Conservation (phyloP, 1,284 basidiomycete species). For the Puccinia polysora region DNA sequence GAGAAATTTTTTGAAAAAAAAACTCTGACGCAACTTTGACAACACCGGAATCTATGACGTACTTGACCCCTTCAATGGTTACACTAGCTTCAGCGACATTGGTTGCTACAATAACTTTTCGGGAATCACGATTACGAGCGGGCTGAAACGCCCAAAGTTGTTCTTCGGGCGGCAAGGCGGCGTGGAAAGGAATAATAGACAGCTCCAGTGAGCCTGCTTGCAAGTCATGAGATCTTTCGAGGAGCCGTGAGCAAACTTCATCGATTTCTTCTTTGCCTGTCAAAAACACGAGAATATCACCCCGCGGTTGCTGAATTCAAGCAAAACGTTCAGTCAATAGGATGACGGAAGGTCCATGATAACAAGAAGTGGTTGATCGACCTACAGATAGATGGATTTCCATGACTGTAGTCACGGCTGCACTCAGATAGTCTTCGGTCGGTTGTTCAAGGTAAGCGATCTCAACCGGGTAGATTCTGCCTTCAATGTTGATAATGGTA, state of each 20-base stretch:
- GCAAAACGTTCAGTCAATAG: neutral
- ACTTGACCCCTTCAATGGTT: slow-evolving; percentile 90
- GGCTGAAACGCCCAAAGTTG: slow-evolving; percentile 79
- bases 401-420: slow-evolving; percentile 53
- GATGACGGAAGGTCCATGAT: neutral
- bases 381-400: slow-evolving; percentile 61
- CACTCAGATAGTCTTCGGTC: slow-evolving; percentile 52
- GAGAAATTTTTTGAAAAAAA: neutral
- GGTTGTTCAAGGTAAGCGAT: slow-evolving; percentile 53
- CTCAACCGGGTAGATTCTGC: slow-evolving; percentile 53
- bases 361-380: slow-evolving; percentile 15
- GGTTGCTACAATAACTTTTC: slow-evolving; percentile 88
- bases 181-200: slow-evolving; percentile 72
- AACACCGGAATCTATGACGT: slow-evolving; percentile 90
- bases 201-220: slow-evolving; percentile 57
- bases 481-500: slow-evolving; percentile 53
- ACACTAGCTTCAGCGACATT: slow-evolving; percentile 97
- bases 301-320: slow-evolving; percentile 53
- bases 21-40: slow-evolving; percentile 66
- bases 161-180: slow-evolving; percentile 77
- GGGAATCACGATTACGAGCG: slow-evolving; percentile 62
- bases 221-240: slow-evolving; percentile 59
- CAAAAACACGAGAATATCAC: slow-evolving; percentile 57
- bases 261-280: slow-evolving; percentile 59
- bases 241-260: slow-evolving; percentile 69